phyloP scores from a whole-genome alignment of 345 rosid genomes.

The Eucalyptus pumila region DNA sequence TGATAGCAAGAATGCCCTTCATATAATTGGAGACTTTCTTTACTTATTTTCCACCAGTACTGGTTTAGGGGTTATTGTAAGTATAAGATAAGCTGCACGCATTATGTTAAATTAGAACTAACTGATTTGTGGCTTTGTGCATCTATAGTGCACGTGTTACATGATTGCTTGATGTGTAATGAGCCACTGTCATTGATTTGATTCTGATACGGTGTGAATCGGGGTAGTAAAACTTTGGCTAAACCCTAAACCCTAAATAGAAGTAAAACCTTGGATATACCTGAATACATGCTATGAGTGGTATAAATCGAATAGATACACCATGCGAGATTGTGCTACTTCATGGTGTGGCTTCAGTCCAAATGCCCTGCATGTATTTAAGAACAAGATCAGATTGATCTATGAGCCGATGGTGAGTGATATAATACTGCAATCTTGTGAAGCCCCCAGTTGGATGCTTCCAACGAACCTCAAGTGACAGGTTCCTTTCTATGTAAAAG shows the following conservation, averaged over 20 bases:
- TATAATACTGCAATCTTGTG: neutral
- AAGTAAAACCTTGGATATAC: neutral
- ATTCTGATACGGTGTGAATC: neutral
- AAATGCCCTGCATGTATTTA: neutral
- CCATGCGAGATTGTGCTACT: neutral
- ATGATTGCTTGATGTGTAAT: neutral
- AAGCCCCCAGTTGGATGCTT: neutral
- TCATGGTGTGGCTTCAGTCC: neutral
- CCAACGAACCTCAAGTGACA: neutral
- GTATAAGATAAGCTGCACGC: constrained; percentile 1
- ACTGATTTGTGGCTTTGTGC: neutral
- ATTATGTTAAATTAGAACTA: neutral
- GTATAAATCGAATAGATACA: neutral
- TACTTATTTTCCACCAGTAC: constrained; percentile 80
- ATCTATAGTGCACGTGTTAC: neutral
- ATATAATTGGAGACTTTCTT: constrained; percentile 44
- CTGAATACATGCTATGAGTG: neutral
- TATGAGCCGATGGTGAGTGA: neutral
- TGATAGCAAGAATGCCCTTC: constrained; percentile 25
- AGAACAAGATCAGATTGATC: neutral
- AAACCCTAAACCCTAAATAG: neutral
- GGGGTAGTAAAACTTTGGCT: neutral
- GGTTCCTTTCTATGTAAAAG: neutral
- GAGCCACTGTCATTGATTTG: neutral
- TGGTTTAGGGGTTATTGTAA: constrained; percentile 52